Evolutionary conservation across 1,284 basidiomycete species (phyloP).

Genomic region (Polyporus tsugae): DNA sequence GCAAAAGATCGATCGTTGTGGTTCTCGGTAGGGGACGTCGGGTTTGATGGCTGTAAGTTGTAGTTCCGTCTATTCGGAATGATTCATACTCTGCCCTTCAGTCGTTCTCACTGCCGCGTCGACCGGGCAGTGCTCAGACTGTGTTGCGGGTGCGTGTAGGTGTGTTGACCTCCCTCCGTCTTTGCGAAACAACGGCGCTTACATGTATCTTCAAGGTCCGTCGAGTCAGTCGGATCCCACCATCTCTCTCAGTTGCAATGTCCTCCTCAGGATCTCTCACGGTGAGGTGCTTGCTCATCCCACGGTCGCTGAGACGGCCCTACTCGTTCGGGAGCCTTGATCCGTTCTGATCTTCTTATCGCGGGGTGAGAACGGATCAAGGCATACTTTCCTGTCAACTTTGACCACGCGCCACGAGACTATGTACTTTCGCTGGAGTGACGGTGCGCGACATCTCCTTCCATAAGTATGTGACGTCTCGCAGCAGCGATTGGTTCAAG

Average conservation of each 20-base stretch:
- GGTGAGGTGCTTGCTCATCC: not conserved
- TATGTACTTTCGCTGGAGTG: not conserved
- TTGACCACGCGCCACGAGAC: not conserved
- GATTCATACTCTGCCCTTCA: not conserved
- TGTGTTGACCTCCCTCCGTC: not conserved
- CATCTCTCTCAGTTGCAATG: not conserved
- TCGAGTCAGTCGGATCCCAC: too few species aligned
- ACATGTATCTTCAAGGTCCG: not conserved
- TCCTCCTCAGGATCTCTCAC: not conserved
- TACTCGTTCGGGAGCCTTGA: not conserved
- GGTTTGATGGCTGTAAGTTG: too few species aligned
- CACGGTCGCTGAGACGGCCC: not conserved
- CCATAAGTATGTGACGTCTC: not conserved
- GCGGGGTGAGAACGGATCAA: not conserved
- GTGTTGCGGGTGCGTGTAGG: not conserved
- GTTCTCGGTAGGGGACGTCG: not conserved
- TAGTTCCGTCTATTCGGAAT: too few species aligned
- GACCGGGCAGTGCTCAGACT: too few species aligned
- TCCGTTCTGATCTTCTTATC: not conserved
- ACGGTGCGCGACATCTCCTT: not conserved
- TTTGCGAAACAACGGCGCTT: not conserved
- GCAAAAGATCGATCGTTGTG: not conserved
- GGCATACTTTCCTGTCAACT: not conserved
- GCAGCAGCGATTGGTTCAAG: not conserved
- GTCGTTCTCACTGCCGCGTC: not conserved